Base-by-base conservation (phyloP, 192 early-diverging fungal species). In the Entomortierella chlamydospora region DNA sequence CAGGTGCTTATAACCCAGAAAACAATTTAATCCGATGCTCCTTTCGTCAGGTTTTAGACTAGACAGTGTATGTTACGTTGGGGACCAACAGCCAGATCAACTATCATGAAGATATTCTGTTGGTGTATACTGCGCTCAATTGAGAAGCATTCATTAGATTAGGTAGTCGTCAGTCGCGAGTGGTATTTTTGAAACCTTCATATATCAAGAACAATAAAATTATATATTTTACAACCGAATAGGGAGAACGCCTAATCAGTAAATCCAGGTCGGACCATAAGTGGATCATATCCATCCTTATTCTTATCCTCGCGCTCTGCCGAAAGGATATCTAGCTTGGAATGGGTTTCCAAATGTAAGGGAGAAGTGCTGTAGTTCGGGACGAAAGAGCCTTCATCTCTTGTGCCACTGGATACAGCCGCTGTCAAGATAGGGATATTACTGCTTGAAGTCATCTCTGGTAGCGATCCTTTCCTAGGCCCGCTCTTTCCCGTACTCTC, bases 211-310 rank as follows among this genome's bases (percentile, higher is more conserved):
- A n/a, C n/a, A n/a, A n/a, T n/a, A 37, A 37, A 37, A 37, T 7
- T 29, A 29, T 64, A 29, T 45, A 23, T 25, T 64, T 4, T 64
- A 50, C 29, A 42, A 50, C 28, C 29, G 45, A 33, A 11, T 4
- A 47, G 12, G 26, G 13, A 37, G 25, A 33, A 20, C 10, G 10
- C 15, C 47, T 70, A 70, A 43, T 57, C 61, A 6, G 70, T 58
- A 23, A 73, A 73, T 18, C 71, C 71, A 45, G 71, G 71, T 10
- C 55, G 43, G 1, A 73, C 71, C 71, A 73, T 73, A 18, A 73
- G 71, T 0, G 71, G 71, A 28, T 73, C 71, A 56, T 73, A 73
- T 37, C 71, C 71, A 30, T 65, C 71, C 56, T 64, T 73, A 33
- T 65, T 73, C 34, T 26, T 64, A 28, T 73, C 71, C 18, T 65